Percentiles rank a stretch among this genome's conserved stretches.
These are phyloP conservation scores for Wickerhamomyces chambardii DNA, from an alignment of 805 yeast genomes.

Conservation along the genomic window DNA sequence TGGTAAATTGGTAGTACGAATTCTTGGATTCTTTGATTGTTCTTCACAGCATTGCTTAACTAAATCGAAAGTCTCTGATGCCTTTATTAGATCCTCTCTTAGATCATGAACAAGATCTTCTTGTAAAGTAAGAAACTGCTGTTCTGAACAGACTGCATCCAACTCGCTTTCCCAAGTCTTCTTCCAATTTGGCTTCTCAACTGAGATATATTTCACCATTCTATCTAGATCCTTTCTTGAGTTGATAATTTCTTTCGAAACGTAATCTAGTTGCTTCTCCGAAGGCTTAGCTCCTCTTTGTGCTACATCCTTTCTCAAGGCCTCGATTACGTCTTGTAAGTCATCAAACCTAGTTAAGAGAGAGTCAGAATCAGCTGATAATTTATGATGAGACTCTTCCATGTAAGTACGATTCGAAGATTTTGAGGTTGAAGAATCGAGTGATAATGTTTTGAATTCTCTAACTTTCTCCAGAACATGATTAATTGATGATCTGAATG, in stretches of 20 bases:
- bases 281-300: conserved; percentile 81
- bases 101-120: conserved; percentile 78
- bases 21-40: conserved; percentile 53
- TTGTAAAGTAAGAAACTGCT: conserved; percentile 83
- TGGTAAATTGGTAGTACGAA: conserved; percentile 26
- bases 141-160: conserved; percentile 88
- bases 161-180: conserved; percentile 87
- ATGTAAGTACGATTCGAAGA: conserved; percentile 45
- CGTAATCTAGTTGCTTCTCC: conserved; percentile 58
- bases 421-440: conserved; percentile 23
- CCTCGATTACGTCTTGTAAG: conserved; percentile 85
- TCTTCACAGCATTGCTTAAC: conserved; percentile 79
- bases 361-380: conserved; percentile 70
- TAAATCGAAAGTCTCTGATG: conserved; percentile 71
- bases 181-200: conserved; percentile 82
- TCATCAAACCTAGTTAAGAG: conserved; percentile 81
- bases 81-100: conserved; percentile 71
- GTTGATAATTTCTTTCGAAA: conserved; percentile 51
- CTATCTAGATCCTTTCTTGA: conserved; percentile 44
- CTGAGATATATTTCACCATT: conserved; percentile 51
- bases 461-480: conserved; percentile 35
- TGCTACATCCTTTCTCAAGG: conserved; percentile 83
- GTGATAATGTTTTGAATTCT: conserved; percentile 40
- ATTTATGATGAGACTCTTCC: conserved; percentile 62
- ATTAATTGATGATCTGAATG: conserved; percentile 32